Evolutionary conservation across 2,329 filamentous ascomycete species (phyloP).

Genomic region (Cordyceps tenuipes): DNA sequence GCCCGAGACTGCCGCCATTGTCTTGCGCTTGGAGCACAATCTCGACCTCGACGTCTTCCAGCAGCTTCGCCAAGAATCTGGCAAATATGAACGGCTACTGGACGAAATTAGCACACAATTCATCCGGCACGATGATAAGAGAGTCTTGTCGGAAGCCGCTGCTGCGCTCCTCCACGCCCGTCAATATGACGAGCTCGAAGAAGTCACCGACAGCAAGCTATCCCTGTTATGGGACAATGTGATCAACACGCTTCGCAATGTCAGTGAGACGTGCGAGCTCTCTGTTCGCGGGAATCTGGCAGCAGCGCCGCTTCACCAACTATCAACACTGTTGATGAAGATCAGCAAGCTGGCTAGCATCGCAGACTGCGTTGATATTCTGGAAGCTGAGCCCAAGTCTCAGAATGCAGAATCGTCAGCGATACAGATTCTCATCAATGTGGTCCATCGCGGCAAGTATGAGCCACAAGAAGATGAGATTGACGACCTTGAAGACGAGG

Average conservation of each 20-base stretch:
- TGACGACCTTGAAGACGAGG: slow-evolving; percentile 70
- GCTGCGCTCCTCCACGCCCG: slow-evolving; percentile 76
- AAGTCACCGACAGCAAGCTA: slow-evolving; percentile 73
- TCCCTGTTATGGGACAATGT: slow-evolving; percentile 80
- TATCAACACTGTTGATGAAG: slow-evolving; percentile 68
- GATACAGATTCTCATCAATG: slow-evolving; percentile 62
- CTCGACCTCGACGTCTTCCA: slow-evolving; percentile 83
- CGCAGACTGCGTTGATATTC: slow-evolving; percentile 64
- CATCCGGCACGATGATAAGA: slow-evolving; percentile 79
- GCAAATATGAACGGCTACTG: slow-evolving; percentile 69
- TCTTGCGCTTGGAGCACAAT: slow-evolving; percentile 76
- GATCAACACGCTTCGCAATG: slow-evolving; percentile 61
- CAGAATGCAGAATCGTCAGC: slow-evolving; percentile 41
- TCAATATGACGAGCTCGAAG: slow-evolving; percentile 79
- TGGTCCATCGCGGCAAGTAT: slow-evolving; percentile 66
- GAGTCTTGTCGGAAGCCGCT: slow-evolving; percentile 76
- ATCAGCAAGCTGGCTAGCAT: slow-evolving; percentile 74
- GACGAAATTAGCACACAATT: slow-evolving; percentile 95
- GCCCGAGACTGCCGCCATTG: slow-evolving; percentile 75
- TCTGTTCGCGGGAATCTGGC: slow-evolving; percentile 61
- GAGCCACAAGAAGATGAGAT: slow-evolving; percentile 60
- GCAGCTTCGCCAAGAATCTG: slow-evolving; percentile 77
- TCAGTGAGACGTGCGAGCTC: slow-evolving; percentile 66
- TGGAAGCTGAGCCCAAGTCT: slow-evolving; percentile 55
- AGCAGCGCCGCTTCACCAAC: slow-evolving; percentile 54